These are phyloP conservation scores for Delonix regia DNA, from an alignment of 306 rosid genomes.

Conservation along the genomic window DNA sequence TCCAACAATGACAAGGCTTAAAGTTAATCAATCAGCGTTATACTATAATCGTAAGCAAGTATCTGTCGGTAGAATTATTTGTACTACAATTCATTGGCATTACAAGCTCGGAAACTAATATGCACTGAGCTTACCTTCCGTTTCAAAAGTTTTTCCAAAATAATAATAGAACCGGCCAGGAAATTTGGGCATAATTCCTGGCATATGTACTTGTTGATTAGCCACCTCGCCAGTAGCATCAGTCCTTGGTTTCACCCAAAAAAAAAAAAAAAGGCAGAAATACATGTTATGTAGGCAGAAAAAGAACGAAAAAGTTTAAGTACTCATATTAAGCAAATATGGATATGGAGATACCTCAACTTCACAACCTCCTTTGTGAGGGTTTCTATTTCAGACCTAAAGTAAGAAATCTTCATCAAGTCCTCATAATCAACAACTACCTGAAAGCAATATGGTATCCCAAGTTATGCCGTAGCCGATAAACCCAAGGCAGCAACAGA, in stretches of 20 bases:
- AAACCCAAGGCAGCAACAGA: constrained; percentile 16
- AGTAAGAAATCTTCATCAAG: constrained; percentile 69
- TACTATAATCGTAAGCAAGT: neutral
- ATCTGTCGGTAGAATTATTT: neutral
- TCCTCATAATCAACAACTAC: constrained; percentile 79
- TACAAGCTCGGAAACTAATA: neutral
- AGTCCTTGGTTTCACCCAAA: constrained; percentile 39
- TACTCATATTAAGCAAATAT: constrained; percentile 20
- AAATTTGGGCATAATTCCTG: constrained; percentile 74
- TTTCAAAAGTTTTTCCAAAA: constrained; percentile 87
- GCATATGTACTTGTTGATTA: constrained; percentile 74
- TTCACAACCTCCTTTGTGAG: constrained; percentile 45
- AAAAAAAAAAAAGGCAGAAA: neutral
- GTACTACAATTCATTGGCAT: neutral
- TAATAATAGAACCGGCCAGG: constrained; percentile 86
- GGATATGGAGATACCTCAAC: constrained; percentile 60
- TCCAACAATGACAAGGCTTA: constrained; percentile 29
- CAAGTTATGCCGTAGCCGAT: constrained; percentile 4
- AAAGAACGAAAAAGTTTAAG: neutral
- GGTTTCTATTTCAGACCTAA: constrained; percentile 55
- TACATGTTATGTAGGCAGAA: neutral
- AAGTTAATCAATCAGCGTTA: neutral
- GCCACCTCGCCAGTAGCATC: constrained; percentile 66
- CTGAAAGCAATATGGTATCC: constrained; percentile 47
- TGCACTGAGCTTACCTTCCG: constrained; percentile 56